These are phyloP conservation scores for Yarrowia galli DNA, from an alignment of 1,139 yeast genomes.

Conservation along the genomic window DNA sequence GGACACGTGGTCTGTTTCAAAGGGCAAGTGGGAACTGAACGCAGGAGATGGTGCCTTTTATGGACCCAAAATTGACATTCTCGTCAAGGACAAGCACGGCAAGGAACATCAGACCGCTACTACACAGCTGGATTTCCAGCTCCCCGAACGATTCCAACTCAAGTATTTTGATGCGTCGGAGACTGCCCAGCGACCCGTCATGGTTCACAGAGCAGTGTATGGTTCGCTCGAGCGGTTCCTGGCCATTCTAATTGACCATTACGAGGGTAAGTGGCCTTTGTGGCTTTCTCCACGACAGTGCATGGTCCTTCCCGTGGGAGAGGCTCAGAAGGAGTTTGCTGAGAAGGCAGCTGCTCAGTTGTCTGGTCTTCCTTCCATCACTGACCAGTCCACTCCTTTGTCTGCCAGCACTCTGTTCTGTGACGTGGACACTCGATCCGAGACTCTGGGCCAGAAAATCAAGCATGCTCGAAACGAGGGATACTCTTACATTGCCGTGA, in stretches of 20 bases:
- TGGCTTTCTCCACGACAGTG: slow-evolving; percentile 98
- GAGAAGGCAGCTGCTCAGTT: slow-evolving; percentile 56
- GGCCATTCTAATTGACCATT: slow-evolving; percentile 90
- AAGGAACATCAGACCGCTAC: slow-evolving; percentile 96
- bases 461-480: slow-evolving; percentile 80
- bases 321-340: slow-evolving; percentile 63
- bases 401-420: slow-evolving; percentile 71
- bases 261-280: slow-evolving; percentile 96
- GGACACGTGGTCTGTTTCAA: slow-evolving; percentile 57
- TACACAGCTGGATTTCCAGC: slow-evolving; percentile 91
- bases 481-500: slow-evolving; percentile 77
- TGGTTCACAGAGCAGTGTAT: slow-evolving; percentile 94
- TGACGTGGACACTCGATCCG: slow-evolving; percentile 76
- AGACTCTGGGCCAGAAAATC: slow-evolving; percentile 81
- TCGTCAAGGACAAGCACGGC: slow-evolving; percentile 80
- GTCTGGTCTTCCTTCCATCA: slow-evolving; percentile 53
- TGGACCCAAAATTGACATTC: slow-evolving; percentile 90
- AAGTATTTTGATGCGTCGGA: slow-evolving; percentile 60
- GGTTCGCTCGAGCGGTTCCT: slow-evolving; percentile 94
- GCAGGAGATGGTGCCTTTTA: slow-evolving; percentile 98
- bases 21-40: slow-evolving; percentile 73
- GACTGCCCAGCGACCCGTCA: slow-evolving; percentile 62
- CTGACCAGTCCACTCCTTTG: slow-evolving; percentile 47
- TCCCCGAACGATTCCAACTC: slow-evolving; percentile 84
- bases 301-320: slow-evolving; percentile 79